phyloP scores from a whole-genome alignment of 2,329 filamentous ascomycete species.

The Botrytis porri region DNA sequence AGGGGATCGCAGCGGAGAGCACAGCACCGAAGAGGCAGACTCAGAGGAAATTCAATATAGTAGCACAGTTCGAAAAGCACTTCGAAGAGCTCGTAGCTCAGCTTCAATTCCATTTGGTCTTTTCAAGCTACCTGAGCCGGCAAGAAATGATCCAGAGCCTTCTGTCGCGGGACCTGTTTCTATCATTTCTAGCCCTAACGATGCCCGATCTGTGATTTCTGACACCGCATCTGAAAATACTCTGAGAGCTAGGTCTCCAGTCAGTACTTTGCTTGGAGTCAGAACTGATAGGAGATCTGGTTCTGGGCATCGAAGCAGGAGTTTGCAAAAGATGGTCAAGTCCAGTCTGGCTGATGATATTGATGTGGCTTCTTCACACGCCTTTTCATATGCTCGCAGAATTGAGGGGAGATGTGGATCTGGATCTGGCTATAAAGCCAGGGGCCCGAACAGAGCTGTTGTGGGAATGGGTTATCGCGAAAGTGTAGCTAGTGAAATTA shows the following conservation, averaged over 20 bases:
- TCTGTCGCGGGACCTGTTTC: background rate
- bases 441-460: background rate
- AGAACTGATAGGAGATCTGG: background rate
- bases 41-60: background rate
- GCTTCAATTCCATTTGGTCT: conserved; percentile 10
- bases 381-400: background rate
- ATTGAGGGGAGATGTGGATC: background rate
- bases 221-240: background rate
- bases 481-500: background rate
- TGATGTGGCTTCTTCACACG: background rate
- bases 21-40: background rate
- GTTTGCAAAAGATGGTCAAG: too few species aligned
- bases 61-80: background rate
- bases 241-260: conserved; percentile 13
- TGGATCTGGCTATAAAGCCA: background rate
- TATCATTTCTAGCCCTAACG: background rate
- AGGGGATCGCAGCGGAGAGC: background rate
- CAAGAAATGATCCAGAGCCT: background rate
- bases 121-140: conserved; percentile 7
- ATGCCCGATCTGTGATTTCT: background rate
- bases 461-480: background rate
- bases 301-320: background rate
- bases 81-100: conserved; percentile 14
- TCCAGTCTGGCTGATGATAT: background rate
- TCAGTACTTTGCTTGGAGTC: background rate